phyloP scores from a whole-genome alignment of 495 filamentous ascomycete species.

The Filosporella fistucella region DNA sequence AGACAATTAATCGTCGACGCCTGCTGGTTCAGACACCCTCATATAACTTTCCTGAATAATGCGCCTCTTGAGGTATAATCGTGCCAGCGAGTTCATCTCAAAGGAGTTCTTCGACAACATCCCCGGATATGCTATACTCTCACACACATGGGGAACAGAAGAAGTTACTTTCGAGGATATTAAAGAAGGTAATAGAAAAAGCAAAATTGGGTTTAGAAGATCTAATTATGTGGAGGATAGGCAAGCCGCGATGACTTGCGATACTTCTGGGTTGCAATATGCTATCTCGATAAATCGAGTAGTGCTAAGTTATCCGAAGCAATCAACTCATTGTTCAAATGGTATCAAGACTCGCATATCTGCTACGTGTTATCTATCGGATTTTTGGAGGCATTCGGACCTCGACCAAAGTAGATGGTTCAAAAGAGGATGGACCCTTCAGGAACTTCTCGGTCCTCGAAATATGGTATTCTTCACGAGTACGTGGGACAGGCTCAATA shows the following conservation, averaged over 20 bases:
- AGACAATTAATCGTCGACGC: too few species aligned
- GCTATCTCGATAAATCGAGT: constrained; percentile 29
- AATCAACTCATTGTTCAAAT: constrained; percentile 5
- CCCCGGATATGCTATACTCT: constrained; percentile 31
- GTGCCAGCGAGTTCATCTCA: constrained; percentile 7
- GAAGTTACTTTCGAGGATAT: constrained; percentile 32
- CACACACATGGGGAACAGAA: constrained; percentile 29
- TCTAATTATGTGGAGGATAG: constrained; percentile 22
- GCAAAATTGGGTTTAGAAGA: constrained; percentile 23
- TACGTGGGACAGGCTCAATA: constrained; percentile 3
- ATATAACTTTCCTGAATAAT: constrained; percentile 3
- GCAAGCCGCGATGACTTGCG: constrained; percentile 19
- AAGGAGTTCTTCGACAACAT: constrained; percentile 13
- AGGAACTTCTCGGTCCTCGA: constrained; percentile 16
- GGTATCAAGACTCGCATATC: constrained; percentile 11
- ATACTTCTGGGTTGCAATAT: constrained; percentile 33
- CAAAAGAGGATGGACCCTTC: constrained; percentile 16
- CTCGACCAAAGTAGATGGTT: constrained; percentile 2
- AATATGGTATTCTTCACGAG: constrained; percentile 11
- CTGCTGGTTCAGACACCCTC: constrained; percentile 4
- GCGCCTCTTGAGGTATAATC: constrained; percentile 6
- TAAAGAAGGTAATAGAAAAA: constrained; percentile 1
- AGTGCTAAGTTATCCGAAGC: constrained; percentile 6
- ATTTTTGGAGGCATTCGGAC: too few species aligned
- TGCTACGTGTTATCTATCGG: constrained; percentile 19